Evolutionary conservation across 164 flowering plant genomes (phyloP).

Genomic region (Buxus sempervirens): DNA sequence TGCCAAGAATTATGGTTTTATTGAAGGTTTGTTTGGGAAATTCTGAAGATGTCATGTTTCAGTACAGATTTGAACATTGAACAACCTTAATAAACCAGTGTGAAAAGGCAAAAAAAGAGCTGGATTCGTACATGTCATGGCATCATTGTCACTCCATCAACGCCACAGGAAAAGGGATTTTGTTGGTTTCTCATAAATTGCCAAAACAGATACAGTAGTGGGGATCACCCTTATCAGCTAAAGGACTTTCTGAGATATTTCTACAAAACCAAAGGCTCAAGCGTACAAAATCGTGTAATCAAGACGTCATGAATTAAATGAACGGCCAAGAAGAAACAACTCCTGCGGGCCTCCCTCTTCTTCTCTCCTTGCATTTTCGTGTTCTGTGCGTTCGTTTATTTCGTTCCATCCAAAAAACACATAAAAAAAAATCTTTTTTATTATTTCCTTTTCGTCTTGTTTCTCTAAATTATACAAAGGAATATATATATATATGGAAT

Average conservation of each 20-base stretch:
- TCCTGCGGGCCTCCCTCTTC: too few relatives aligned
- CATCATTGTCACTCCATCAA: conserved; percentile 17
- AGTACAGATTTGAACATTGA: background rate
- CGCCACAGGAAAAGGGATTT: conserved; percentile 3
- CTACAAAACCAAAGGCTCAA: too few relatives aligned
- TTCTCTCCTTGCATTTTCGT: too few relatives aligned
- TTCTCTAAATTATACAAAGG: too few relatives aligned
- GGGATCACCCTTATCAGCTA: conserved; percentile 9
- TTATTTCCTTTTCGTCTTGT: too few relatives aligned
- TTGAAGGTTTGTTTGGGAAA: background rate
- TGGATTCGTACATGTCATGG: background rate
- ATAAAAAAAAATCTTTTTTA: too few relatives aligned
- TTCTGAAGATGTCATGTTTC: background rate
- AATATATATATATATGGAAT: too few relatives aligned
- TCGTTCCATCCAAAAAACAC: too few relatives aligned
- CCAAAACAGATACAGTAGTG: conserved; percentile 26
- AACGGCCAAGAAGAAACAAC: too few relatives aligned
- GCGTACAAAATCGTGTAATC: too few relatives aligned
- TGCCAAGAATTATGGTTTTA: background rate
- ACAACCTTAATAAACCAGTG: background rate
- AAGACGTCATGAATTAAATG: too few relatives aligned
- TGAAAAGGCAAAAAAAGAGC: background rate
- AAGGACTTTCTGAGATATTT: conserved; percentile 22
- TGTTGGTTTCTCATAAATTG: conserved; percentile 37
- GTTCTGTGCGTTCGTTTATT: too few relatives aligned